Evolutionary conservation across 306 rosid genomes (phyloP).

Genomic region (Trifolium dubium): DNA sequence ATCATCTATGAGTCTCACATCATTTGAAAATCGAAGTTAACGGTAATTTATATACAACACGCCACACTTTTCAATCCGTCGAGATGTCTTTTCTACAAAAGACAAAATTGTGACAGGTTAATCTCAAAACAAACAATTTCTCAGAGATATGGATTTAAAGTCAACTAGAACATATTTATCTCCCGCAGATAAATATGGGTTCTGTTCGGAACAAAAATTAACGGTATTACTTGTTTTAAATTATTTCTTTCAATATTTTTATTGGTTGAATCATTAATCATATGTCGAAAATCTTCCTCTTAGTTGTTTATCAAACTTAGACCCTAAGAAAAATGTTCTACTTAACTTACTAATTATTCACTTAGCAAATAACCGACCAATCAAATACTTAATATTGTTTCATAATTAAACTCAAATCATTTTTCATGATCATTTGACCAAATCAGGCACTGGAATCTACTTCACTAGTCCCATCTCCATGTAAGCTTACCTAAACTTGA

Average conservation of each 20-base stretch:
- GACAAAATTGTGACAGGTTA: too few species aligned
- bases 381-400: conserved; percentile 41
- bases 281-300: conserved; percentile 29
- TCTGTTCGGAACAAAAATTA: too few species aligned
- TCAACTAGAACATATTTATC: too few species aligned
- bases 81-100: too few species aligned
- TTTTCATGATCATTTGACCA: conserved; percentile 41
- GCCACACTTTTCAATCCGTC: too few species aligned
- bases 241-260: background rate
- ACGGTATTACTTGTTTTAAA: too few species aligned
- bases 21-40: too few species aligned
- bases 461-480: conserved; percentile 37
- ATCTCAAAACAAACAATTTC: too few species aligned
- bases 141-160: too few species aligned
- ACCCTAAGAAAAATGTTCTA: conserved; percentile 50
- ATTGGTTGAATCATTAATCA: conserved; percentile 44
- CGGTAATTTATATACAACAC: too few species aligned
- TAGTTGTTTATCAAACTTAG: conserved; percentile 76
- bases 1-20: too few species aligned
- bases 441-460: conserved; percentile 29
- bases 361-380: conserved; percentile 45
- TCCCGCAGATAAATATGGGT: too few species aligned
- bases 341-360: conserved; percentile 28
- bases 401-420: conserved; percentile 4
- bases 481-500: conserved; percentile 39